Evolutionary conservation across 2,329 filamentous ascomycete genomes (phyloP), one percentile per base, ranked within the genome.

Genomic region (Claviceps quebecensis): DNA sequence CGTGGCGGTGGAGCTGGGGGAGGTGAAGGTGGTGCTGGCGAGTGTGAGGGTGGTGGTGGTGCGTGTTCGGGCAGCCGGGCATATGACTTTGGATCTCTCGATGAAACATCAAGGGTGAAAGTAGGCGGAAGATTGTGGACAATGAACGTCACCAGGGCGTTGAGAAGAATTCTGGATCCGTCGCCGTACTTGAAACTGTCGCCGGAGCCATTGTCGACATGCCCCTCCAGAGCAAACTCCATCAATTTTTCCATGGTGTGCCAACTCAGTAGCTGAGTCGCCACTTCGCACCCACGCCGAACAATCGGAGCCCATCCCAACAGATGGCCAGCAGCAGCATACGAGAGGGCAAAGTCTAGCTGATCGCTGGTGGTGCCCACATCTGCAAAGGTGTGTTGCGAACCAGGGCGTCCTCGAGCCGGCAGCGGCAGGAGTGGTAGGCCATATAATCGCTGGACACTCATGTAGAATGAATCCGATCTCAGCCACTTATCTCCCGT

Each of bases 311-410:
- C 69, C 60, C 83, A 74, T 41, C 71, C 69, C 16, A 87, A 68
- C 40, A 79, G 67, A 48, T 76, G 70, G 0, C 81, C 83, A 5
- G 80, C 76, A 26, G 81, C 80, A 45, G 81, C 75, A 59, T 85
- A 84, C 23, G 79, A 78, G 19, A 87, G 65, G n/a, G 75, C 75
- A 55, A 78, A 77, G 36, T 73, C 67, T 53, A 80, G 72, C 19
- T 70, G 71, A 7, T 75, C 72, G 22, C 60, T 57, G 45, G 65
- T 56, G 48, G 68, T 64, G 22, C 71, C 66, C 50, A 70, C 65
- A 58, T 70, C 59, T 0, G 63, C 61, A 34, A 69, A 58, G 2
- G 66, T 61, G 5, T 57, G 58, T 11, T 57, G 58, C 14, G 43
- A 29, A n/a, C 66, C 61, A 23, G 57, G 48, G 8, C 57, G 56